Percentiles rank a stretch among this genome's conserved stretches.
Evolutionary conservation across 371 early-diverging fungal genomes (phyloP).

Genomic region (Umbelopsis sp.): DNA sequence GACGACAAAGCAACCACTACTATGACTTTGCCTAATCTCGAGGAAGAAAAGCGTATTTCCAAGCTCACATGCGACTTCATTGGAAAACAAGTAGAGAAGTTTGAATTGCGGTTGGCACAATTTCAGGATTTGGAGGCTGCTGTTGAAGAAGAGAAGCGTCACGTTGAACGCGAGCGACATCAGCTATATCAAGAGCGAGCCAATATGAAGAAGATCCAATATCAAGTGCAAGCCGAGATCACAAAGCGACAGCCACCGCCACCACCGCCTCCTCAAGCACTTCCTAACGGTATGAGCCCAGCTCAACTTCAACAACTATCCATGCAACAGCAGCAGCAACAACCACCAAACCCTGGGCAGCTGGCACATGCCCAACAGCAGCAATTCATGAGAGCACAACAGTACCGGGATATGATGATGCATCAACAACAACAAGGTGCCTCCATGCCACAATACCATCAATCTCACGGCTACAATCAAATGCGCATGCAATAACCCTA

Average conservation of each 20-base stretch:
- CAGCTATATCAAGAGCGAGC: constrained; percentile 77
- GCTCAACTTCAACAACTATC: constrained; percentile 49
- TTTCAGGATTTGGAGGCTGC: constrained; percentile 85
- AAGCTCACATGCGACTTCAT: constrained; percentile 69
- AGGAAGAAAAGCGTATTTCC: constrained; percentile 69
- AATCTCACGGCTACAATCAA: constrained; percentile 18
- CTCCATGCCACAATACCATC: constrained; percentile 24
- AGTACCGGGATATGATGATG: constrained; percentile 21
- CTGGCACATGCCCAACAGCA: constrained; percentile 22
- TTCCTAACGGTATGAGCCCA: constrained; percentile 42
- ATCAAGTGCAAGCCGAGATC: constrained; percentile 52
- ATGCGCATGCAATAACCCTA: constrained; percentile 16
- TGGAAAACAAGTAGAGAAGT: constrained; percentile 76
- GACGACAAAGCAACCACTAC: constrained; percentile 22
- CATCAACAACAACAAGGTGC: constrained; percentile 27
- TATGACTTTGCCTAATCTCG: constrained; percentile 46
- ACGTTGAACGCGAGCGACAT: constrained; percentile 84
- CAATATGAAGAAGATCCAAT: constrained; percentile 51
- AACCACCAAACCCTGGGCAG: constrained; percentile 19
- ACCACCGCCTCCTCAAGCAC: constrained; percentile 13
- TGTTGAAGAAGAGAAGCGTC: constrained; percentile 68
- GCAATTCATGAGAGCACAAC: constrained; percentile 22
- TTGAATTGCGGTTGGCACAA: constrained; percentile 78
- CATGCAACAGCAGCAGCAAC: constrained; percentile 23
- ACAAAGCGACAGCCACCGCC: constrained; percentile 30